A percentile compares a stretch with the other conserved stretches of the same genome.
Conservation (phyloP, 2,329 filamentous ascomycete species). For the Drechmeria coniospora region DNA sequence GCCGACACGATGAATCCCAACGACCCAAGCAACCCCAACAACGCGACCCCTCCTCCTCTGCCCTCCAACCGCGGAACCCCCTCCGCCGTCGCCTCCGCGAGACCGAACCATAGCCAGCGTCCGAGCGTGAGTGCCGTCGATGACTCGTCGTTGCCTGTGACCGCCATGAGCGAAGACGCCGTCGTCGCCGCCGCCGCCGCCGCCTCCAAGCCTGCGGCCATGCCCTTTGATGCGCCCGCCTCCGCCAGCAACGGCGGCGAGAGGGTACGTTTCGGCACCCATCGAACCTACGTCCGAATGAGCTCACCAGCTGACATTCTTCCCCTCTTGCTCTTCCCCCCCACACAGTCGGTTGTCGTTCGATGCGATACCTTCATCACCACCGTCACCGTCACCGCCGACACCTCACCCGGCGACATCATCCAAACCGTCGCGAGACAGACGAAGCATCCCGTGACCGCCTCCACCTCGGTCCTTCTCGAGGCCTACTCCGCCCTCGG, state of each 20-base stretch:
- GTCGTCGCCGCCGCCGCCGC: no score
- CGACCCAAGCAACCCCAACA: no score
- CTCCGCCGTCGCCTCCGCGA: no score
- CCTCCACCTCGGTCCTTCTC: conserved; percentile 52
- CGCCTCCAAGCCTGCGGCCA: no score
- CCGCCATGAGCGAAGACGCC: no score
- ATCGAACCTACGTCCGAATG: no score
- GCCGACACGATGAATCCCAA: no score
- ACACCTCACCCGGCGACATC: conserved; percentile 61
- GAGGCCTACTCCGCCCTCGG: conserved; percentile 65
- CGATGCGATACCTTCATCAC: conserved; percentile 56
- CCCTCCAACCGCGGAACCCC: no score
- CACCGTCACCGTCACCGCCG: conserved; percentile 54
- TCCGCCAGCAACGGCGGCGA: conserved; percentile 71
- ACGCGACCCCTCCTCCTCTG: no score
- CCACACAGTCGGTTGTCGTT: conserved; percentile 48
- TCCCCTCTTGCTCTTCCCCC: neutral
- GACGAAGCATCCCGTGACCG: conserved; percentile 48
- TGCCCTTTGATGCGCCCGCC: conserved; percentile 68
- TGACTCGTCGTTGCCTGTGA: conserved; percentile 13
- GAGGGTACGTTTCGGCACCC: conserved; percentile 54
- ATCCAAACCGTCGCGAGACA: conserved; percentile 49
- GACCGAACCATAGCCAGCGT: no score
- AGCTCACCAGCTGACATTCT: neutral
- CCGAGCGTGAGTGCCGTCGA: conserved; percentile 21